Conservation (phyloP, 768 basidiomycete genomes). For the Leccinellum luteum region DNA sequence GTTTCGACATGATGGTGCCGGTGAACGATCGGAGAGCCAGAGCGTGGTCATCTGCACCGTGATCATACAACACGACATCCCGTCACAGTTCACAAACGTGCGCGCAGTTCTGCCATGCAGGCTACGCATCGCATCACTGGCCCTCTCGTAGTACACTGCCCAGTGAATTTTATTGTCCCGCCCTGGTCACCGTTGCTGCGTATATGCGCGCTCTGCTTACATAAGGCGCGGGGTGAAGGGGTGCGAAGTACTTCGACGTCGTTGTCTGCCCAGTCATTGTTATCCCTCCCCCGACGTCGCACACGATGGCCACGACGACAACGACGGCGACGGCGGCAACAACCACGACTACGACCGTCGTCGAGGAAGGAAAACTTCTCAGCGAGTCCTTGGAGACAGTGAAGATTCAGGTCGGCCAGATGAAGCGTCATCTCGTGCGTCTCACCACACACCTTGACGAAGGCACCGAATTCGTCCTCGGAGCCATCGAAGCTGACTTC, state of each 20-base stretch:
- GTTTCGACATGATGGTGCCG: constrained; percentile 48
- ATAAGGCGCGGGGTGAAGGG: constrained; percentile 11
- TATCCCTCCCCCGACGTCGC: constrained; percentile 7
- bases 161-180: not conserved
- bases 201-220: constrained; percentile 11
- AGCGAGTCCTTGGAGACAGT: constrained; percentile 83
- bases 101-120: no score
- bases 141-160: no score
- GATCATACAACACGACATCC: no score
- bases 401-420: constrained; percentile 90
- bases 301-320: constrained; percentile 23
- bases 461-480: not conserved
- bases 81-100: no score
- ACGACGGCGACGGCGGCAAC: constrained; percentile 15
- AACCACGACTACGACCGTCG: constrained; percentile 35
- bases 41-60: not conserved
- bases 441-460: not conserved
- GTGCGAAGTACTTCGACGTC: not conserved
- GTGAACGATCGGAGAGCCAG: not conserved
- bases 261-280: not conserved
- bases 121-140: no score
- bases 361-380: constrained; percentile 80
- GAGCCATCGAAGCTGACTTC: not conserved
- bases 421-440: constrained; percentile 89
- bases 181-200: no score